A percentile compares a stretch with the other conserved stretches of the same genome.
phyloP scores from a whole-genome alignment of 2,329 filamentous ascomycete genomes.

The Trichoderma simmonsii region DNA sequence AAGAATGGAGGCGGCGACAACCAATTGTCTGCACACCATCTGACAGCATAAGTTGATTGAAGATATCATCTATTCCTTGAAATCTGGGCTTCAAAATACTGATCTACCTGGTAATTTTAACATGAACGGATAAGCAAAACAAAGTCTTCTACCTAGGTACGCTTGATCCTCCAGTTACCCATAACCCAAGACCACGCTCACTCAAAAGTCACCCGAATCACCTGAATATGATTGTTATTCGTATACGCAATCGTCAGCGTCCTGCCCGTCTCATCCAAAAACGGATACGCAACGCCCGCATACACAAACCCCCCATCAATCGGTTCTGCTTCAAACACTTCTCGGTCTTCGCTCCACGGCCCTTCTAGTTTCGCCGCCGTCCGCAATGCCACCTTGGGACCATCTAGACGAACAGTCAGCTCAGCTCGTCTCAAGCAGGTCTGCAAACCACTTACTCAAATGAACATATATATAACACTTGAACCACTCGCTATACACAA shows the following conservation, averaged over 20 bases:
- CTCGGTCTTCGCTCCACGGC: constrained; percentile 36
- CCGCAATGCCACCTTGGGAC: constrained; percentile 15
- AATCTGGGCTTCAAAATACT: neutral
- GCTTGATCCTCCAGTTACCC: neutral
- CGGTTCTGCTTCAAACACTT: constrained; percentile 33
- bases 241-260: constrained; percentile 39
- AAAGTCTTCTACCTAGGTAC: neutral
- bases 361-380: constrained; percentile 32
- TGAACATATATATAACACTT: constrained; percentile 38
- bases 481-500: constrained; percentile 36
- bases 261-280: constrained; percentile 35
- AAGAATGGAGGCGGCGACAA: neutral
- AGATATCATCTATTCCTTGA: neutral
- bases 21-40: neutral
- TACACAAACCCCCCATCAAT: constrained; percentile 34
- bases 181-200: neutral
- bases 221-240: constrained; percentile 39
- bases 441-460: constrained; percentile 4
- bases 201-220: constrained; percentile 33
- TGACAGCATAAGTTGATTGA: neutral
- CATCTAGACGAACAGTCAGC: constrained; percentile 1
- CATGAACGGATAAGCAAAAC: too few species aligned
- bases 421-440: neutral
- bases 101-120: too few species aligned
- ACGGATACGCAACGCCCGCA: constrained; percentile 38